Evolutionary conservation across 169 alveolate genomes (phyloP).

Genomic region (Plasmodium chabaudi): DNA sequence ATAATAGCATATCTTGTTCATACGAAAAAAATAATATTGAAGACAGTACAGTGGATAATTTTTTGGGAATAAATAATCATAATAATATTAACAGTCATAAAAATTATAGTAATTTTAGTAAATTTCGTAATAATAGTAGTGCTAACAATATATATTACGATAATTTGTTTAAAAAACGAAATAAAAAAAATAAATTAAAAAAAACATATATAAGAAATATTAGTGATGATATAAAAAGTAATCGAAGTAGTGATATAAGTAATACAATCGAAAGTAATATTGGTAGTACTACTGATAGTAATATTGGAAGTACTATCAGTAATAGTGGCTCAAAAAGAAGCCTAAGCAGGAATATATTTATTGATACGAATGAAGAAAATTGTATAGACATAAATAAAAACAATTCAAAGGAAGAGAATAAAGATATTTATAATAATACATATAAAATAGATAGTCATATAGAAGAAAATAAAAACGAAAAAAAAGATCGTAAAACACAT

Average conservation of each 20-base stretch:
- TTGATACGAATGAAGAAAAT: too few relatives aligned
- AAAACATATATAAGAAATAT: not conserved
- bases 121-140: not conserved
- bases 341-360: too few relatives aligned
- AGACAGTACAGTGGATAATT: not conserved
- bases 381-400: too few relatives aligned
- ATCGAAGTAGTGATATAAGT: constrained; percentile 13
- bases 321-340: not conserved
- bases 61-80: not conserved
- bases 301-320: not conserved
- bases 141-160: constrained; percentile 8
- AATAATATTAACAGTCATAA: not conserved
- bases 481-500: not conserved
- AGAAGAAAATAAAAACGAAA: constrained; percentile 18
- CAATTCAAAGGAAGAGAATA: too few relatives aligned
- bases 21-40: constrained; percentile 4
- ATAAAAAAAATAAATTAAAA: not conserved
- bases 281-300: constrained; percentile 6
- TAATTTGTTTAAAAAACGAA: not conserved
- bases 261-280: too few relatives aligned
- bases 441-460: constrained; percentile 3
- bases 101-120: not conserved
- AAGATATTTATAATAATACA: not conserved
- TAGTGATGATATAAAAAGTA: constrained; percentile 5
- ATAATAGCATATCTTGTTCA: constrained; percentile 10